Base-by-base conservation (phyloP, 352 stramenopile species). In the Peronospora destructor region DNA sequence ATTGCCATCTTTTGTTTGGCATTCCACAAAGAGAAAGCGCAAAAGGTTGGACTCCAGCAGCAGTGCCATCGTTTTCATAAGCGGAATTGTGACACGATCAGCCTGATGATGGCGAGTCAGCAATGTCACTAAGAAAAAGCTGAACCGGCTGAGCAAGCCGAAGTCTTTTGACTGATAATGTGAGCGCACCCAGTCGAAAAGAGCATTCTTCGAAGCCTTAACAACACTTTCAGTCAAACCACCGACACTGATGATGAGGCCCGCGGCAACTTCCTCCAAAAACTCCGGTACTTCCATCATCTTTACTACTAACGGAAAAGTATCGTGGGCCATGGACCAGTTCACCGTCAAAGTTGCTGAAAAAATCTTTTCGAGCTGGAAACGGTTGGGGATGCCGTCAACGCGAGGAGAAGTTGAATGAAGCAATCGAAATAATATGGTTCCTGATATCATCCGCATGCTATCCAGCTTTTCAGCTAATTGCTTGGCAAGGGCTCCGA, bases 401-500 rank as follows among this genome's bases (percentile, higher is more conserved):
- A 95, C 58, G 10, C 68, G 68, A 35, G 85, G 77, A 35, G 48
- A 64, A 6, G 79, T 54, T 37, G 69, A 76, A 49, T 89, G 73
- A 0, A 98, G 46, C 25, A 98, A 59, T 28, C 84, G 73, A 45
- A 88, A 82, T 0, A 99, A 61, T 44, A 96, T 86, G 41, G 56
- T 70, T 38, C 95, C 95, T 5, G 95, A 89, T 16, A 87, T 75
- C 12, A 81, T 64, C 26, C 96, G 76, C 36, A 98, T 89, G 42
- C 68, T 72, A 64, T 98, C 95, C 5, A 99, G 78, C 57, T 98
- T 99, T 63, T 99, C 96, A 26, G 78, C 76, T 17, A 98, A 68
- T 62, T 99, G 96, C 53, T 98, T 97, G 6, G 96, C 71, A n/a
- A 98, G 59, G 1, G 73, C 72, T 41, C 71, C 73, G 16, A 85